These are phyloP conservation scores for Gnomoniopsis smithogilvyi DNA, from an alignment of 2,329 filamentous ascomycete genomes.

Conservation along the genomic window DNA sequence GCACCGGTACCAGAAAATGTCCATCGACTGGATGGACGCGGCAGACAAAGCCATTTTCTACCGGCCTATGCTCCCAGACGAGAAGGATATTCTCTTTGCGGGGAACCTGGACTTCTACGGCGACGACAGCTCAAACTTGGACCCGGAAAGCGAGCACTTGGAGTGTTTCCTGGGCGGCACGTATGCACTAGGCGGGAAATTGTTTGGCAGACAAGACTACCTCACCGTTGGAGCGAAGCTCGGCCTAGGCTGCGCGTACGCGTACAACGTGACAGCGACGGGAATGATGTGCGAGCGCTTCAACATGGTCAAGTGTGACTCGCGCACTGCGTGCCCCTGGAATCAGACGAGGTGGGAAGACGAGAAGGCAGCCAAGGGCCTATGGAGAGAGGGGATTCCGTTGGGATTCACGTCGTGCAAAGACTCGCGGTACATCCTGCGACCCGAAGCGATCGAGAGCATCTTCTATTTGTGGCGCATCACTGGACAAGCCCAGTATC, in stretches of 20 bases:
- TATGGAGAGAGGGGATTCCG: constrained; percentile 29
- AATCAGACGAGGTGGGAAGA: constrained; percentile 31
- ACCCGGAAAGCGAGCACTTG: constrained; percentile 51
- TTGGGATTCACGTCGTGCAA: constrained; percentile 61
- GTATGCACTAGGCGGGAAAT: constrained; percentile 63
- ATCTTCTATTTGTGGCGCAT: constrained; percentile 53
- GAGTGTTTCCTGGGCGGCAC: constrained; percentile 70
- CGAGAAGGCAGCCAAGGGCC: constrained; percentile 18
- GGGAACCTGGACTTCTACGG: constrained; percentile 34
- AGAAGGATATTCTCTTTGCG: constrained; percentile 59
- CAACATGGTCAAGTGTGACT: constrained; percentile 38
- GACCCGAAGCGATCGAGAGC: constrained; percentile 32
- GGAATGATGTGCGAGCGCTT: constrained; percentile 61
- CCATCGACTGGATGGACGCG: constrained; percentile 57
- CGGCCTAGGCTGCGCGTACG: constrained; percentile 60
- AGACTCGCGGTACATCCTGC: constrained; percentile 46
- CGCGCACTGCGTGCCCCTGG: constrained; percentile 39
- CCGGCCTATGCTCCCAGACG: constrained; percentile 57
- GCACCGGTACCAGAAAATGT: constrained; percentile 58
- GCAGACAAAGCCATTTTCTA: constrained; percentile 61
- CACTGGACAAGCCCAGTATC: constrained; percentile 43
- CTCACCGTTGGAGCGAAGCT: constrained; percentile 54
- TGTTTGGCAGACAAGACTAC: constrained; percentile 53
- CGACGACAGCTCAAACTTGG: constrained; percentile 29
- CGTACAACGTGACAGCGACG: constrained; percentile 53